Conservation (phyloP, 202 grass and related monocot genomes). For the Schoenoplectus tabernaemontani region DNA sequence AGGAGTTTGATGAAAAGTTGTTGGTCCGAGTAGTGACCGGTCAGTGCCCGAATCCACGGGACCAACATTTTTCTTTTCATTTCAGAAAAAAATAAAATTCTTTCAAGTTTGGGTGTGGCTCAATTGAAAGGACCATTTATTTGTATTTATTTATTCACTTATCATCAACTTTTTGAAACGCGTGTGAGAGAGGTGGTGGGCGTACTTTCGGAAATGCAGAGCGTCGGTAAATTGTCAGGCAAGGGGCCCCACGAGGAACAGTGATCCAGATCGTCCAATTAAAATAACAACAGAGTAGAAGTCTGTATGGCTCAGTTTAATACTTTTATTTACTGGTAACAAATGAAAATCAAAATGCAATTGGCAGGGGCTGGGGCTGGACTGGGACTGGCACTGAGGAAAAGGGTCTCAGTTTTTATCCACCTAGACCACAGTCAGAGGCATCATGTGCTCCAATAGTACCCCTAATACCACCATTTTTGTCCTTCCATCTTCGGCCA, state of each 20-base stretch:
- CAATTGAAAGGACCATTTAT: background rate
- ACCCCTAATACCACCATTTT: background rate
- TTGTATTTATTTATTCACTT: background rate
- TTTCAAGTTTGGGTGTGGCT: background rate
- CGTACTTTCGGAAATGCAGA: background rate
- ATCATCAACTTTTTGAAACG: background rate
- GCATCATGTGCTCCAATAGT: conserved; percentile 51
- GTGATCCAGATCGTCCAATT: conserved; percentile 13
- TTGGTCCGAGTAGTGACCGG: background rate
- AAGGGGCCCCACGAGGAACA: background rate
- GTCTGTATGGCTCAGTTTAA: conserved; percentile 1
- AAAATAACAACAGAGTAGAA: conserved; percentile 18
- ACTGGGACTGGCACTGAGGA: background rate
- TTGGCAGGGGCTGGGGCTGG: background rate
- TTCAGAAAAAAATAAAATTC: background rate
- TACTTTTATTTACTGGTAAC: background rate
- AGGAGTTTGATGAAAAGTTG: background rate
- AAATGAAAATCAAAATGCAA: conserved; percentile 18
- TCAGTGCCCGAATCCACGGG: background rate
- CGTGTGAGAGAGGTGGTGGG: background rate
- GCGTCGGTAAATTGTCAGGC: conserved; percentile 6
- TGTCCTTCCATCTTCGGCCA: background rate
- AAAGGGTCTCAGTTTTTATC: conserved; percentile 29
- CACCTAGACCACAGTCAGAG: conserved; percentile 33
- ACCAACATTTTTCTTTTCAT: background rate